Conservation (phyloP, 1,139 yeast genomes). For the Waltiozyma sp. region DNA sequence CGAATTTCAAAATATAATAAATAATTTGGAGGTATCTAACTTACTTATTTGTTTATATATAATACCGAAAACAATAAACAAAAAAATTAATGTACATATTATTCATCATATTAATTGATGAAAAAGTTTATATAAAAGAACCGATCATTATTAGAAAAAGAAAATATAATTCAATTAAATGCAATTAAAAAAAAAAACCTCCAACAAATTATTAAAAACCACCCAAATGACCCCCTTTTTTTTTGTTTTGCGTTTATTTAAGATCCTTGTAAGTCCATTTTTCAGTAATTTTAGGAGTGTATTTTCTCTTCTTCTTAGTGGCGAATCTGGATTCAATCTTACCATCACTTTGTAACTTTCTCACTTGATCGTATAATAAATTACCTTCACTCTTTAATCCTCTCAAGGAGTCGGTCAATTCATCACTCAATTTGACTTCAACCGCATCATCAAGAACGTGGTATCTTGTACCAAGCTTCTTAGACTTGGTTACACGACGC, state of each 20-base stretch:
- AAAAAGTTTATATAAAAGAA: no score
- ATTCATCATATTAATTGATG: no score
- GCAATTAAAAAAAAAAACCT: no score
- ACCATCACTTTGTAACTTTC: slow-evolving; percentile 73
- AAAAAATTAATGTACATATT: no score
- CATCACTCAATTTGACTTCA: slow-evolving; percentile 85
- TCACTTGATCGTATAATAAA: slow-evolving; percentile 71
- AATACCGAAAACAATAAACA: no score
- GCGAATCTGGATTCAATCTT: slow-evolving; percentile 77
- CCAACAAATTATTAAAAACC: no score
- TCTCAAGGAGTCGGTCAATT: slow-evolving; percentile 75
- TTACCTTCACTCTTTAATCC: slow-evolving; percentile 87
- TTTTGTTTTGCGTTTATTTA: slow-evolving; percentile 30
- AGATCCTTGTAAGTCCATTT: slow-evolving; percentile 91
- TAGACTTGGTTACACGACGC: slow-evolving; percentile 24
- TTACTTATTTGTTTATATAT: no score
- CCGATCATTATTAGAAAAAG: neutral
- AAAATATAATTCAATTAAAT: neutral
- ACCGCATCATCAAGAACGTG: slow-evolving; percentile 50
- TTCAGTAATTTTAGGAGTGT: slow-evolving; percentile 68
- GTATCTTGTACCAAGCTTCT: slow-evolving; percentile 40
- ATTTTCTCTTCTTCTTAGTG: slow-evolving; percentile 51
- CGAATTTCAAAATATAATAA: no score
- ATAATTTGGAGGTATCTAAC: no score
- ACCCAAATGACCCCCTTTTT: no score